Percentiles rank a stretch among this genome's conserved stretches.
Conservation (phyloP, 106 monocot species). For the Cymbidium sinense region DNA sequence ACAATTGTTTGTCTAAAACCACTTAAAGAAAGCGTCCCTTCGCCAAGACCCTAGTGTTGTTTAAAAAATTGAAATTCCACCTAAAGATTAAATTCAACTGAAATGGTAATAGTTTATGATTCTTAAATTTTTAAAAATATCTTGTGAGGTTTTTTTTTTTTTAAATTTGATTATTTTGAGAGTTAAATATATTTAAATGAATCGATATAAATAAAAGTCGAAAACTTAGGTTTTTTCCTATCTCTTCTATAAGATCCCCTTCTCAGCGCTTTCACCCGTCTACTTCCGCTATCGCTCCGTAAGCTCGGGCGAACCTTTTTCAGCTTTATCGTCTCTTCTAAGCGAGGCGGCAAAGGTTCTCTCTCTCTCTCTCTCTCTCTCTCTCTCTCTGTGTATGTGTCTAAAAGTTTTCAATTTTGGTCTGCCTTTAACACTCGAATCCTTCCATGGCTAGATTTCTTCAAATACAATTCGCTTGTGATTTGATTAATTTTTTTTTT, state of each 20-base stretch:
- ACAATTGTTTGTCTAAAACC: no score
- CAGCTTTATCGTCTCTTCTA: neutral
- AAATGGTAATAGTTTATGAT: no score
- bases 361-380: neutral
- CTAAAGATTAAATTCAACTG: no score
- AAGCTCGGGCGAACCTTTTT: neutral
- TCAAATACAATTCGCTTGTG: neutral
- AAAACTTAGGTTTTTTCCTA: neutral
- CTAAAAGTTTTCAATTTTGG: neutral
- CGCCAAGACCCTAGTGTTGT: no score
- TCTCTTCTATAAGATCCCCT: neutral
- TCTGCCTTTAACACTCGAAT: neutral
- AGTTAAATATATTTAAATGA: no score
- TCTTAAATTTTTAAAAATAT: neutral
- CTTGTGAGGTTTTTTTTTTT: neutral
- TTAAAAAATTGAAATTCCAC: no score
- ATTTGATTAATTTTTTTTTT: neutral
- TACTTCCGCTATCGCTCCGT: neutral
- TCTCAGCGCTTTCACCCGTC: neutral
- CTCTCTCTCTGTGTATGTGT: neutral
- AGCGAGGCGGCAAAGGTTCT: constrained; percentile 14
- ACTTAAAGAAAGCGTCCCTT: no score
- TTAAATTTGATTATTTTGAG: neutral
- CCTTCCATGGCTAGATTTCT: no score
- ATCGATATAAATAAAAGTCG: neutral